These are phyloP conservation scores for Arabidopsis thaliana DNA, from an alignment of 345 rosid species.

Conservation along the genomic window DNA sequence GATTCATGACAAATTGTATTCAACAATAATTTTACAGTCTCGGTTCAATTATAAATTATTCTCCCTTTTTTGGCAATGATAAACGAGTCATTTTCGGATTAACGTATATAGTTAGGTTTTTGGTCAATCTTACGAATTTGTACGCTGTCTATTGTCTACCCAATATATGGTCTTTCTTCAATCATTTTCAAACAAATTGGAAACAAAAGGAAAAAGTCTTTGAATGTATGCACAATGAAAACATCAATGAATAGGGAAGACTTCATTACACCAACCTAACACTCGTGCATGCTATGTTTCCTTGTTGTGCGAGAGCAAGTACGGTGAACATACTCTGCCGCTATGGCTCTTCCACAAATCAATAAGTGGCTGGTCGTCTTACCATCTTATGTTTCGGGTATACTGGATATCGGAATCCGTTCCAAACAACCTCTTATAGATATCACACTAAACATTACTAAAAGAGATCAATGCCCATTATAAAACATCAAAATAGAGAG, in stretches of 20 bases:
- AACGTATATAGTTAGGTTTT: not conserved
- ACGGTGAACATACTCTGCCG: too few species aligned
- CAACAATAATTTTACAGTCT: not conserved
- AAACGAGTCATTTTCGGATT: not conserved
- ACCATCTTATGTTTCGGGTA: too few species aligned
- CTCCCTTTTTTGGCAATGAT: not conserved
- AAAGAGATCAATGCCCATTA: too few species aligned
- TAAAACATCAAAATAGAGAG: too few species aligned
- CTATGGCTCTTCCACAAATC: too few species aligned
- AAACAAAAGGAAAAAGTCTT: not conserved
- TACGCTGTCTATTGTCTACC: not conserved
- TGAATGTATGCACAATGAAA: not conserved
- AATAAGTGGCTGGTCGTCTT: too few species aligned
- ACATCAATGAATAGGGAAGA: not conserved
- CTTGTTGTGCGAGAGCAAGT: too few species aligned
- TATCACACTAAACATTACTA: too few species aligned
- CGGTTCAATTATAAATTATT: not conserved
- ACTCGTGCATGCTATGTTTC: too few species aligned
- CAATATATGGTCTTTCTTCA: not conserved
- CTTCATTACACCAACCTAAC: too few species aligned
- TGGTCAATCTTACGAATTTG: not conserved
- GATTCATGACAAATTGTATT: not conserved
- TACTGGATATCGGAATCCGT: too few species aligned
- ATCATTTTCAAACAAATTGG: not conserved
- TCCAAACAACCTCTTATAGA: too few species aligned